phyloP scores from a whole-genome alignment of 2,329 filamentous ascomycete species.

The Phyllosticta capitalensis region DNA sequence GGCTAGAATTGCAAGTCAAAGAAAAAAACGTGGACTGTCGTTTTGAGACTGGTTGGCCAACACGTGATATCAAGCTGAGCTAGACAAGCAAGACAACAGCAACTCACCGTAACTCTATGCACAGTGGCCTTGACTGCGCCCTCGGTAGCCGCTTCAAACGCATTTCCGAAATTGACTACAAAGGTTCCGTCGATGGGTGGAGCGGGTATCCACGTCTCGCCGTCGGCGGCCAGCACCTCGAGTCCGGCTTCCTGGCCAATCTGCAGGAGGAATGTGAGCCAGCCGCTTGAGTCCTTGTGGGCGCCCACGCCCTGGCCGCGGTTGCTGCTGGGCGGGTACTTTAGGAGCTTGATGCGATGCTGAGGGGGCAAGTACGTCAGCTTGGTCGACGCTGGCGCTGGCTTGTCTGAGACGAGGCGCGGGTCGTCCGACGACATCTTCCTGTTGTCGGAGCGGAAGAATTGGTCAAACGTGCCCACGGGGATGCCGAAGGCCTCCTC shows the following conservation, averaged over 20 bases:
- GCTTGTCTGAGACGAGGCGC: not conserved
- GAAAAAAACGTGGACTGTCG: not conserved
- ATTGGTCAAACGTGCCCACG: constrained; percentile 37
- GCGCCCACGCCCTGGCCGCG: constrained; percentile 47
- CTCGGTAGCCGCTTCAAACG: constrained; percentile 48
- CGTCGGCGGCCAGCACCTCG: constrained; percentile 41
- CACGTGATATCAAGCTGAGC: not conserved
- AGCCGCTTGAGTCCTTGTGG: constrained; percentile 54
- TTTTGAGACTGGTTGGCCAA: not conserved
- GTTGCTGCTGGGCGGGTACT: constrained; percentile 36
- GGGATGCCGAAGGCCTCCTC: constrained; percentile 46
- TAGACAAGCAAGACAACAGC: not conserved
- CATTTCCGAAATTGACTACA: constrained; percentile 51
- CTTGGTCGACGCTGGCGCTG: not conserved
- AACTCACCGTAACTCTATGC: constrained; percentile 24
- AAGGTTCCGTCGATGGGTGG: constrained; percentile 40
- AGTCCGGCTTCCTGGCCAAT: constrained; percentile 45
- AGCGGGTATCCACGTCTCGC: constrained; percentile 41
- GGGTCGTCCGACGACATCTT: not conserved
- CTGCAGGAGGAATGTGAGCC: constrained; percentile 56
- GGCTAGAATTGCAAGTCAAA: not conserved
- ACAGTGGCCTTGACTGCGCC: constrained; percentile 47
- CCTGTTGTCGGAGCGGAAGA: constrained; percentile 34
- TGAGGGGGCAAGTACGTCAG: constrained; percentile 29
- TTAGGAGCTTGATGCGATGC: constrained; percentile 50